phyloP scores from a whole-genome alignment of 352 stramenopile genomes.

The Phytophthora megakarya region DNA sequence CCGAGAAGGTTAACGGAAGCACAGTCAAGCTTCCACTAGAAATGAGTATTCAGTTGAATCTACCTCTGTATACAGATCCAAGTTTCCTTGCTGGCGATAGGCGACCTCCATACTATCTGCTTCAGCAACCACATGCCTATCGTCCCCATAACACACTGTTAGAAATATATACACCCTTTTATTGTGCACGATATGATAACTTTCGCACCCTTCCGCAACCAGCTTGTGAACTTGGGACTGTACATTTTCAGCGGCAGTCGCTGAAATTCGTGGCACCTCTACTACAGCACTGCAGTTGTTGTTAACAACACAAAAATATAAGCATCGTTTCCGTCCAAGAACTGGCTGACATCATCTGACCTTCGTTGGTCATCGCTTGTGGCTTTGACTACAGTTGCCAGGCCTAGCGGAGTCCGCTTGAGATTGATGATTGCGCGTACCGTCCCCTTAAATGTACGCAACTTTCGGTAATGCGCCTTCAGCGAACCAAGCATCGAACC shows the following conservation, averaged over 20 bases:
- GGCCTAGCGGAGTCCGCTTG: constrained; percentile 32
- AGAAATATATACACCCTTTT: background rate
- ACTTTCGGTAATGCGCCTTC: constrained; percentile 69
- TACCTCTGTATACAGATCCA: constrained; percentile 79
- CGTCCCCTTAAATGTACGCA: constrained; percentile 72
- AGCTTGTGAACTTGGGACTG: constrained; percentile 70
- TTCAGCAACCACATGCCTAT: constrained; percentile 67
- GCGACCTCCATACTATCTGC: constrained; percentile 45
- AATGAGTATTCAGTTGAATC: background rate
- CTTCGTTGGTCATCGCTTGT: constrained; percentile 23
- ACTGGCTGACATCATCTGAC: background rate
- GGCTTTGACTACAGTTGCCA: constrained; percentile 6
- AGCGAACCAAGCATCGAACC: constrained; percentile 61
- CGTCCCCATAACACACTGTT: background rate
- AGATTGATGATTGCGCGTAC: constrained; percentile 71
- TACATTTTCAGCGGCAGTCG: constrained; percentile 41
- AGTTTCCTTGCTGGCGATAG: constrained; percentile 72
- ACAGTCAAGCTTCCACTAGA: background rate
- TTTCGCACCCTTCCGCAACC: constrained; percentile 53
- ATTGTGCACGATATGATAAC: background rate
- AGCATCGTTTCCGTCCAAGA: background rate
- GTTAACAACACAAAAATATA: background rate
- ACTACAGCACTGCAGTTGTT: constrained; percentile 13
- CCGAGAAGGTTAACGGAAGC: background rate
- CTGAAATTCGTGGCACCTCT: constrained; percentile 46